Percentiles rank a stretch among this genome's conserved stretches.
Conservation (phyloP, 768 basidiomycete species). For the Solioccasus polychromus region DNA sequence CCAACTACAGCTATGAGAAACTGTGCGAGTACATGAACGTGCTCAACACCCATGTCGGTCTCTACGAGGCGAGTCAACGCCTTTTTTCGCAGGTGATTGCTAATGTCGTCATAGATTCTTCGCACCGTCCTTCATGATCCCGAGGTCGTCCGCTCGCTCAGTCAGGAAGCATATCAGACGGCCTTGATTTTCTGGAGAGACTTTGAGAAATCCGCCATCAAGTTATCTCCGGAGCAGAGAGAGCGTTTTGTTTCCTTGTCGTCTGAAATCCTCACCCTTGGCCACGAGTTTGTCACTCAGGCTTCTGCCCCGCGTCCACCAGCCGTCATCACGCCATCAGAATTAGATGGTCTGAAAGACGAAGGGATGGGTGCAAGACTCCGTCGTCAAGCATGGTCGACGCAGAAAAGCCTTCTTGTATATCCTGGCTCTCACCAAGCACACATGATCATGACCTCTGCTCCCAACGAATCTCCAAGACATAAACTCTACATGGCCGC, state of each 20-base stretch:
- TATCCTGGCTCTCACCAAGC: conserved; percentile 89
- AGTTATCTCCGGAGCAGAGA: conserved; percentile 75
- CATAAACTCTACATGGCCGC: conserved; percentile 79
- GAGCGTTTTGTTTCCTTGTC: conserved; percentile 85
- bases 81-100: conserved; percentile 14
- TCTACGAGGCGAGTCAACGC: conserved; percentile 71
- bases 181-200: conserved; percentile 94
- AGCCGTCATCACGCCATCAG: conserved; percentile 62
- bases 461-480: conserved; percentile 80
- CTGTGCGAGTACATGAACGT: conserved; percentile 98
- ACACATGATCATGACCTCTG: conserved; percentile 89
- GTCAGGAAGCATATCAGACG: conserved; percentile 76
- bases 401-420: conserved; percentile 71
- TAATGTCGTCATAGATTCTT: conserved; percentile 51
- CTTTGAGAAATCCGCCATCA: conserved; percentile 96
- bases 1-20: conserved; percentile 84
- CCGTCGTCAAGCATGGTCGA: conserved; percentile 72
- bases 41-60: conserved; percentile 87
- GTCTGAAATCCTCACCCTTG: conserved; percentile 83
- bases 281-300: conserved; percentile 79
- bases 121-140: conserved; percentile 67
- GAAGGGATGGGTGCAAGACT: conserved; percentile 72
- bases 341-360: conserved; percentile 72
- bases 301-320: conserved; percentile 62
- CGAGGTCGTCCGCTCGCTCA: conserved; percentile 61